Conservation (phyloP, 805 yeast species). For the Barnettozyma vustinii region DNA sequence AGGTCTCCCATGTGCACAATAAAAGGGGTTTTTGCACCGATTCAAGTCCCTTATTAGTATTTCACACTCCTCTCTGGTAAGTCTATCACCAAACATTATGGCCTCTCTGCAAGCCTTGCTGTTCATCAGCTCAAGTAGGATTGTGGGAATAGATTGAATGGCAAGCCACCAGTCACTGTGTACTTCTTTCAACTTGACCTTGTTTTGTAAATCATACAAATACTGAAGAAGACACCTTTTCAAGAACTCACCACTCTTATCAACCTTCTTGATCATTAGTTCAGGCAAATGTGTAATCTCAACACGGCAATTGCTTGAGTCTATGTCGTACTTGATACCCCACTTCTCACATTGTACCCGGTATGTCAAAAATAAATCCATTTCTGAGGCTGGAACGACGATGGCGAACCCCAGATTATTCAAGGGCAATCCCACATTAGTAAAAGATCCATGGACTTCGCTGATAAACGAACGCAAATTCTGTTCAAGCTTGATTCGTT, state of each 20-base stretch:
- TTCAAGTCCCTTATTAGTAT: slow-evolving; percentile 37
- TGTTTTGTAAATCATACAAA: slow-evolving; percentile 35
- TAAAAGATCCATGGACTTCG: slow-evolving; percentile 22
- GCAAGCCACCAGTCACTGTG: slow-evolving; percentile 34
- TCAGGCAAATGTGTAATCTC: slow-evolving; percentile 40
- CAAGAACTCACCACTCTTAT: slow-evolving; percentile 27
- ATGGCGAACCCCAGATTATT: slow-evolving; percentile 7
- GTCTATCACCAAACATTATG: slow-evolving; percentile 61
- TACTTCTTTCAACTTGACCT: slow-evolving; percentile 23
- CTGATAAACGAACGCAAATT: slow-evolving; percentile 35
- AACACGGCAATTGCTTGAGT: slow-evolving; percentile 6
- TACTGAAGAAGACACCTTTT: slow-evolving; percentile 39
- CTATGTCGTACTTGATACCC: slow-evolving; percentile 36
- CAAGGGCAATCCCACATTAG: slow-evolving; percentile 14
- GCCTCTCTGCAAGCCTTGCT: slow-evolving; percentile 66
- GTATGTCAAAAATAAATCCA: slow-evolving; percentile 27
- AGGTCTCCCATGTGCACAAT: slow-evolving; percentile 87
- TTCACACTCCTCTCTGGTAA: slow-evolving; percentile 40
- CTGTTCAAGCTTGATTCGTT: slow-evolving; percentile 57
- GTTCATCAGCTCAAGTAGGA: slow-evolving; percentile 45
- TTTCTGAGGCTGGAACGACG: slow-evolving; percentile 28
- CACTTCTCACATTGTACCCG: slow-evolving; percentile 31
- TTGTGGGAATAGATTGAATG: slow-evolving; percentile 42
- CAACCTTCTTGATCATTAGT: slow-evolving; percentile 31
- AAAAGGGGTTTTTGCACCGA: slow-evolving; percentile 56